Percentiles rank a stretch among this genome's conserved stretches.
Evolutionary conservation across 2,329 filamentous ascomycete genomes (phyloP).

Genomic region (Diaporthe amygdali): DNA sequence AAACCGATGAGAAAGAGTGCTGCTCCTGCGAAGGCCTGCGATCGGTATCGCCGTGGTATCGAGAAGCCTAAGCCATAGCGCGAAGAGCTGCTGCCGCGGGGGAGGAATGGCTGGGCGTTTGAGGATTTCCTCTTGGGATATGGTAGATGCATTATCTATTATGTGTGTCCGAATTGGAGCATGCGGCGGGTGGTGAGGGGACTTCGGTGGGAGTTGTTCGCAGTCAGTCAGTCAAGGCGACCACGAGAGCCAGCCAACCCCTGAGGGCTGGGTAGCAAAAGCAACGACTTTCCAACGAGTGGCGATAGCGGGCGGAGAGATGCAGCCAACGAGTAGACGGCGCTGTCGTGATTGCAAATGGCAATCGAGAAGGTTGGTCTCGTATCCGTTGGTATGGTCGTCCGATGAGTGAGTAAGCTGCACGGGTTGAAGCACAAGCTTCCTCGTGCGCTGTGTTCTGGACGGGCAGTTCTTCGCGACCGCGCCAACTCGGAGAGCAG

Average conservation of each 20-base stretch:
- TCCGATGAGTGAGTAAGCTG: background rate
- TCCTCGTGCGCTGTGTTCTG: background rate
- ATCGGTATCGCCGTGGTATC: conserved; percentile 60
- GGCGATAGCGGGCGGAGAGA: background rate
- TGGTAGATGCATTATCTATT: conserved; percentile 79
- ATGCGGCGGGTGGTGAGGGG: background rate
- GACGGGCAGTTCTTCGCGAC: background rate
- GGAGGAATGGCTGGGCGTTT: conserved; percentile 73
- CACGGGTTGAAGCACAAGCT: background rate
- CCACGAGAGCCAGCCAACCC: background rate
- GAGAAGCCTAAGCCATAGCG: conserved; percentile 9
- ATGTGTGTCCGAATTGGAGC: background rate
- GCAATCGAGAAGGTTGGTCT: background rate
- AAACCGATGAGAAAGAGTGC: conserved; percentile 60
- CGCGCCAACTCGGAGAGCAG: background rate
- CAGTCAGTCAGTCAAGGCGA: conserved; percentile 21
- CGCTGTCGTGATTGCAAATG: background rate
- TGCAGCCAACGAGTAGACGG: background rate
- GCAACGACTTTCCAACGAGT: background rate
- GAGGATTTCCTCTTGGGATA: conserved; percentile 86
- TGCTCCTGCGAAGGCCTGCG: conserved; percentile 63
- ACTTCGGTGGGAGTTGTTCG: background rate
- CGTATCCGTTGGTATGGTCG: background rate
- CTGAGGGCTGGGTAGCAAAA: background rate
- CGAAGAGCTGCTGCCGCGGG: conserved; percentile 44